Conservation (phyloP, 805 yeast species). For the Metschnikowia chrysomelidarum region DNA sequence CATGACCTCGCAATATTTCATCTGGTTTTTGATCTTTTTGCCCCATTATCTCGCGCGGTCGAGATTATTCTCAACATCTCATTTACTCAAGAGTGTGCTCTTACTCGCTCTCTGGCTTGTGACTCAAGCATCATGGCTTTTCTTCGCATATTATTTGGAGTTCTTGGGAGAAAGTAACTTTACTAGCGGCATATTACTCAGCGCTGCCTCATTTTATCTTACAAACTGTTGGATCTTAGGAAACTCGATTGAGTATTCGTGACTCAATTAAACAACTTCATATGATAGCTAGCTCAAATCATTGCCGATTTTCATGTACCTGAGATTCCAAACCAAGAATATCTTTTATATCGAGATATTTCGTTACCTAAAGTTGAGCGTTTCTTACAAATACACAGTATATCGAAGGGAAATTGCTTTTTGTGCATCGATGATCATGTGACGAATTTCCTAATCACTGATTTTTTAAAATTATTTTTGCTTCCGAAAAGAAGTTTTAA, state of each 20-base stretch:
- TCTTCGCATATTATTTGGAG: slow-evolving; percentile 74
- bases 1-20: slow-evolving; percentile 90
- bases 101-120: slow-evolving; percentile 59
- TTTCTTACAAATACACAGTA: no score
- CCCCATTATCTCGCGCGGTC: slow-evolving; percentile 67
- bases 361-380: no score
- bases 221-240: slow-evolving; percentile 62
- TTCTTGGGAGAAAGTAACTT: slow-evolving; percentile 71
- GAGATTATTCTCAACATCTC: slow-evolving; percentile 19
- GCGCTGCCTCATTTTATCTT: slow-evolving; percentile 58
- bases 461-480: no score
- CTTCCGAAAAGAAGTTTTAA: no score
- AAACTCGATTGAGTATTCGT: slow-evolving; percentile 42
- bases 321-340: no score
- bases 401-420: no score
- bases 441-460: no score
- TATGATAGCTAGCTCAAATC: no score
- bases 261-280: no score
- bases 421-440: no score
- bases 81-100: slow-evolving; percentile 33
- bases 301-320: no score
- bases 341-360: no score
- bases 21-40: slow-evolving; percentile 86
- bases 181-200: slow-evolving; percentile 52
- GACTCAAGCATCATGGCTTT: slow-evolving; percentile 77